Conservation (phyloP, 139 green algal genomes). For the Coelastrella sp. region DNA sequence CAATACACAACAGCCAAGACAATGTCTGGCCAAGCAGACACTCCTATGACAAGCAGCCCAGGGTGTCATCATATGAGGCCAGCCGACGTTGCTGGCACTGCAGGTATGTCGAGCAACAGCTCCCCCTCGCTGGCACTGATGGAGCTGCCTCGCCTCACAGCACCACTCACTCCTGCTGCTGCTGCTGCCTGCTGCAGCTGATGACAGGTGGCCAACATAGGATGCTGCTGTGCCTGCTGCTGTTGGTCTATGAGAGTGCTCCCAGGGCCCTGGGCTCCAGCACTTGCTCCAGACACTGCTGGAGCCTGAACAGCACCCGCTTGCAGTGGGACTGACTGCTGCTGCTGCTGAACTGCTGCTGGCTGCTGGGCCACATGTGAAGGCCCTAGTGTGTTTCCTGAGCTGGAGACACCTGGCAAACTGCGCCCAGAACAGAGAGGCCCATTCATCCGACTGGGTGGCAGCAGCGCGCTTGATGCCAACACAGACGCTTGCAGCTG, state of each 20-base stretch:
- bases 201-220: background rate
- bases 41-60: background rate
- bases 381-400: background rate
- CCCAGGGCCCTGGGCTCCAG: background rate
- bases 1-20: background rate
- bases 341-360: background rate
- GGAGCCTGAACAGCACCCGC: background rate
- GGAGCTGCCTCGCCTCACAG: background rate
- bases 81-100: background rate
- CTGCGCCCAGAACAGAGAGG: background rate
- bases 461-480: background rate
- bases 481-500: background rate
- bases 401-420: background rate
- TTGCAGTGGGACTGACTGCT: background rate
- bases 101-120: background rate
- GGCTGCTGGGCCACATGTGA: background rate
- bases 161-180: background rate
- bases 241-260: background rate
- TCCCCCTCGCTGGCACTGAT: background rate
- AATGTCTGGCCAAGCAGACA: background rate
- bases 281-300: background rate
- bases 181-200: background rate
- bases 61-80: background rate
- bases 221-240: background rate
- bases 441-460: background rate